A percentile compares a stretch with the other conserved stretches of the same genome.
phyloP scores from a whole-genome alignment of 139 green algal genomes.

The Closterium sp. region DNA sequence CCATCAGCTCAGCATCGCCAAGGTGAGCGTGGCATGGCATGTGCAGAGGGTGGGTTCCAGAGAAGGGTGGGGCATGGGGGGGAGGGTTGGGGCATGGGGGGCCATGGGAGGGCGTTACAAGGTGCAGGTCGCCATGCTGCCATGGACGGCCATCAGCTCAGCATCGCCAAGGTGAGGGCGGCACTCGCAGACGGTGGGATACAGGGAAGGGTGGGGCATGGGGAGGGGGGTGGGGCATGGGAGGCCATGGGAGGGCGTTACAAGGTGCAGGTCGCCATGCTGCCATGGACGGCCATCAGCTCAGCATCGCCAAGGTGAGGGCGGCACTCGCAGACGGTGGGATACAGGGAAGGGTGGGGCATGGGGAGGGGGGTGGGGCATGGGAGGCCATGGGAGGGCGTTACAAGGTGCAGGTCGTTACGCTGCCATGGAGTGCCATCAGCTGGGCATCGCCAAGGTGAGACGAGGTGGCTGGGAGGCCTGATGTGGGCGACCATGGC shows the following conservation, averaged over 20 bases:
- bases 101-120: no score
- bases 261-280: neutral
- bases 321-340: neutral
- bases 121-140: neutral
- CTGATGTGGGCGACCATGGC: no score
- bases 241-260: no score
- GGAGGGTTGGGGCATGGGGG: no score
- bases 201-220: neutral
- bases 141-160: neutral
- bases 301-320: neutral
- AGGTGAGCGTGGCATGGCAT: neutral
- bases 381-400: no score
- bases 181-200: neutral
- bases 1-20: neutral
- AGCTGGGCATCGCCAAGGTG: neutral
- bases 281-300: neutral
- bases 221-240: no score
- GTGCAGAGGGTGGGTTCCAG: neutral
- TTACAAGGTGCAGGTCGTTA: neutral
- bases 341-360: neutral
- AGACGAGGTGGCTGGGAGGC: neutral
- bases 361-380: neutral
- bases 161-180: neutral
- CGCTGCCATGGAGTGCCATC: neutral
- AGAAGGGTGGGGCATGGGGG: neutral